phyloP scores from a whole-genome alignment of 495 filamentous ascomycete species.

The Umbilicaria muhlenbergii region DNA sequence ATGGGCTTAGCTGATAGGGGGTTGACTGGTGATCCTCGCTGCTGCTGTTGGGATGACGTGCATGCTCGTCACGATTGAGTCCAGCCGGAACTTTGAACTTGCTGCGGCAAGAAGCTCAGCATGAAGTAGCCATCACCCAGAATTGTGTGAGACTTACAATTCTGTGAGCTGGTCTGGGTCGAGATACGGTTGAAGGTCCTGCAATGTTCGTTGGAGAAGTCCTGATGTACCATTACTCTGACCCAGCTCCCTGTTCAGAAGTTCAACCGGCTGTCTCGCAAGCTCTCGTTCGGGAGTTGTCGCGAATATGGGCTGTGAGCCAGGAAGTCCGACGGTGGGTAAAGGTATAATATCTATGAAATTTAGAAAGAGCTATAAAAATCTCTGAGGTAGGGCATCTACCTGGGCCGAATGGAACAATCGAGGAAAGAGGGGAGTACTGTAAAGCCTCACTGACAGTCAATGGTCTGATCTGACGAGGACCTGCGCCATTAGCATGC shows the following conservation, averaged over 20 bases:
- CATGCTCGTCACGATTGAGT: slow-evolving; percentile 11
- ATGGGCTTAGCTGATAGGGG: slow-evolving; percentile 29
- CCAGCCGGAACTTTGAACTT: slow-evolving; percentile 46
- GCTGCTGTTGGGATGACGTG: background rate
- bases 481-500: slow-evolving; percentile 17
- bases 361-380: slow-evolving; percentile 7
- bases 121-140: slow-evolving; percentile 6
- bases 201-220: slow-evolving; percentile 26
- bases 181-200: slow-evolving; percentile 55
- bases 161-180: slow-evolving; percentile 52
- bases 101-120: slow-evolving; percentile 26
- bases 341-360: slow-evolving; percentile 50
- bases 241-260: slow-evolving; percentile 33
- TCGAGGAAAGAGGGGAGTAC: slow-evolving; percentile 80
- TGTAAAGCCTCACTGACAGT: slow-evolving; percentile 74
- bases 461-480: slow-evolving; percentile 28
- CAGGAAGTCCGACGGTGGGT: slow-evolving; percentile 39
- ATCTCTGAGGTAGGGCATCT: slow-evolving; percentile 6
- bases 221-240: slow-evolving; percentile 12
- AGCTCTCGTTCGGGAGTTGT: slow-evolving; percentile 20
- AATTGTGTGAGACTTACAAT: slow-evolving; percentile 38
- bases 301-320: slow-evolving; percentile 28
- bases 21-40: slow-evolving; percentile 9
- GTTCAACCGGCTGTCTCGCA: slow-evolving; percentile 26
- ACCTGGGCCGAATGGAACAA: slow-evolving; percentile 80